Conservation (phyloP, 2,329 filamentous ascomycete genomes). For the Leptographium lundbergii region DNA sequence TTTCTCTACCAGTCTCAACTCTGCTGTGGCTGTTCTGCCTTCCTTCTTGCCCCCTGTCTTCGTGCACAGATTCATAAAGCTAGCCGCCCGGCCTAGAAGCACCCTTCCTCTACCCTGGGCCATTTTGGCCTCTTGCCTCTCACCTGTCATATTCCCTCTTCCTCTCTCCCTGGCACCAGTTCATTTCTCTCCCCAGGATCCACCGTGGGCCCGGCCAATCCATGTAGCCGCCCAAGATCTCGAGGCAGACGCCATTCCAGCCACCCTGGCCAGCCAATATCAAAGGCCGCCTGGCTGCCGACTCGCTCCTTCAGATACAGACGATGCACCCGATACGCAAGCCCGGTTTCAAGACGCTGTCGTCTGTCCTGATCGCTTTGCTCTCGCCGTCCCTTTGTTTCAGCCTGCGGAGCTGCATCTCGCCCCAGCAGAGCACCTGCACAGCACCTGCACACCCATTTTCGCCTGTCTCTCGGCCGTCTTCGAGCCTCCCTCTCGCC, state of each 20-base stretch:
- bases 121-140: neutral
- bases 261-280: constrained; percentile 40
- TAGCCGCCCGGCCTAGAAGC: neutral
- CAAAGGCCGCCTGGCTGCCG: constrained; percentile 26
- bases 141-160: neutral
- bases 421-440: neutral
- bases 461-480: constrained; percentile 3
- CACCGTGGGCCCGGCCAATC: neutral
- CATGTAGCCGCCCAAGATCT: constrained; percentile 1
- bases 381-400: constrained; percentile 17
- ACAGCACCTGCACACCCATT: constrained; percentile 6
- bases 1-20: too few relatives aligned
- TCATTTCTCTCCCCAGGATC: neutral
- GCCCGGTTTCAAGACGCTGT: constrained; percentile 35
- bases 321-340: constrained; percentile 31
- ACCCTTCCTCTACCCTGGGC: too few relatives aligned
- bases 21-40: too few relatives aligned
- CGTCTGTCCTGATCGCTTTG: constrained; percentile 14
- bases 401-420: neutral
- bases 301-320: constrained; percentile 29
- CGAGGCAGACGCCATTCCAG: constrained; percentile 16
- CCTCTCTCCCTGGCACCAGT: neutral
- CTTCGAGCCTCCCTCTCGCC: neutral
- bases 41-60: neutral
- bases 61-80: neutral